phyloP scores from a whole-genome alignment of 345 rosid genomes.

The Isatis tinctoria region DNA sequence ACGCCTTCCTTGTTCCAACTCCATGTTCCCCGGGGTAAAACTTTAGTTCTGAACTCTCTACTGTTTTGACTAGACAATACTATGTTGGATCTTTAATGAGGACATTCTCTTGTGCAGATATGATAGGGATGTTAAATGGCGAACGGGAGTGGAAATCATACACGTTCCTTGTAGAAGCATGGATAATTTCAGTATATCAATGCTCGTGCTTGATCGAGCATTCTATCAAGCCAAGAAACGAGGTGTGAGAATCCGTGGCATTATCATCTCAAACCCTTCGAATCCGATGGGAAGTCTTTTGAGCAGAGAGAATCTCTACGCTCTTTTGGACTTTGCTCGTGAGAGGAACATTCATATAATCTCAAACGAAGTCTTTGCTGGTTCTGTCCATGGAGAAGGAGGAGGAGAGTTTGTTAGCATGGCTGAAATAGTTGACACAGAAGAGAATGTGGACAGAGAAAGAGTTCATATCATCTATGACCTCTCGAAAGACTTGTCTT shows the following conservation, averaged over 20 bases:
- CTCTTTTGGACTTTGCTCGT: slow-evolving; percentile 75
- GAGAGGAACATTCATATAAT: slow-evolving; percentile 85
- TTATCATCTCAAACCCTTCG: slow-evolving; percentile 76
- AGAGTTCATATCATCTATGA: slow-evolving; percentile 76
- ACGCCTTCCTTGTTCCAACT: slow-evolving; percentile 91
- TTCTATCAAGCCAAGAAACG: slow-evolving; percentile 89
- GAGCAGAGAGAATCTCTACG: slow-evolving; percentile 55
- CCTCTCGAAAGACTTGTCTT: slow-evolving; percentile 69
- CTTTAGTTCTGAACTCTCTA: background rate
- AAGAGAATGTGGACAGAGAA: slow-evolving; percentile 52
- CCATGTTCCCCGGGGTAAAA: slow-evolving; percentile 74
- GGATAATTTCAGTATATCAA: slow-evolving; percentile 60
- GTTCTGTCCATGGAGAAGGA: slow-evolving; percentile 45
- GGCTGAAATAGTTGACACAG: slow-evolving; percentile 59
- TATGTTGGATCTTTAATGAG: background rate
- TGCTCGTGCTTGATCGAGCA: slow-evolving; percentile 76
- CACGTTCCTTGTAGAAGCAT: slow-evolving; percentile 87
- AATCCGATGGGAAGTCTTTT: slow-evolving; percentile 66
- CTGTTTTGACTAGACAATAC: background rate
- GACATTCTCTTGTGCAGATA: slow-evolving; percentile 42
- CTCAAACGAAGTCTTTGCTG: slow-evolving; percentile 69
- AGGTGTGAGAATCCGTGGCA: slow-evolving; percentile 71
- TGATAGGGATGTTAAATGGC: slow-evolving; percentile 81
- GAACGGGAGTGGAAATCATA: slow-evolving; percentile 83
- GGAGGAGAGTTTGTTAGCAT: slow-evolving; percentile 63